A percentile compares a stretch with the other conserved stretches of the same genome.
phyloP scores from a whole-genome alignment of 106 monocot species.

The Dioscorea zingiberensis region DNA sequence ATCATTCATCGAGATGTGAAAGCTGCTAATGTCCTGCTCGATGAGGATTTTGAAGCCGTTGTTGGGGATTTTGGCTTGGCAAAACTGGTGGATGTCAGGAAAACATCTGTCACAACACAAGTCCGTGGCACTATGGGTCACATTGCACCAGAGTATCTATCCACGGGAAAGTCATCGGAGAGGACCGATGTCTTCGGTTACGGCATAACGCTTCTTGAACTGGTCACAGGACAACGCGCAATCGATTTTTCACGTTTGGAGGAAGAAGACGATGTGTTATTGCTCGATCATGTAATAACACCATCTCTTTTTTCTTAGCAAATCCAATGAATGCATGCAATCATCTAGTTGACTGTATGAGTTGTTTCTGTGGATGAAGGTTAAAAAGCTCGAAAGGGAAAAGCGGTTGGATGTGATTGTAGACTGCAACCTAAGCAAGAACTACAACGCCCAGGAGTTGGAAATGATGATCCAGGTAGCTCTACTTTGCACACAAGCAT shows the following conservation, averaged over 20 bases:
- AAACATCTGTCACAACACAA: slow-evolving; percentile 75
- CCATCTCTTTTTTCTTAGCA: too few relatives aligned
- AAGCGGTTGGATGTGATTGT: slow-evolving; percentile 64
- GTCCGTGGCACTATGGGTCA: slow-evolving; percentile 81
- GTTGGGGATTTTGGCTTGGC: slow-evolving; percentile 83
- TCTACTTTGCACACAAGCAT: slow-evolving; percentile 57
- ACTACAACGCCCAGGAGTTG: slow-evolving; percentile 53
- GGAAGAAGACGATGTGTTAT: slow-evolving; percentile 88
- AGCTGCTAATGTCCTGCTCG: slow-evolving; percentile 72
- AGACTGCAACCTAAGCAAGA: slow-evolving; percentile 54
- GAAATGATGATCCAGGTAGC: slow-evolving; percentile 80
- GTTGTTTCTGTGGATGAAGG: slow-evolving; percentile 28
- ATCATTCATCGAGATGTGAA: slow-evolving; percentile 86
- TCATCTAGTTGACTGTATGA: neutral
- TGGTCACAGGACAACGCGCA: slow-evolving; percentile 81
- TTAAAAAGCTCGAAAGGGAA: slow-evolving; percentile 85
- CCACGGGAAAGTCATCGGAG: slow-evolving; percentile 71
- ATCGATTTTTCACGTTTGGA: slow-evolving; percentile 87
- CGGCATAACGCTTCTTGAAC: slow-evolving; percentile 71
- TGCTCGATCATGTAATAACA: slow-evolving; percentile 89
- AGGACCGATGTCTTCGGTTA: slow-evolving; percentile 80
- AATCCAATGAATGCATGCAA: too few relatives aligned
- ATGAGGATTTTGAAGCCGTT: slow-evolving; percentile 70
- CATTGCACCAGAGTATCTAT: slow-evolving; percentile 73
- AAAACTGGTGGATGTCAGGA: slow-evolving; percentile 61